Conservation (phyloP, 768 basidiomycete species). For the Lyophyllum shimeji region DNA sequence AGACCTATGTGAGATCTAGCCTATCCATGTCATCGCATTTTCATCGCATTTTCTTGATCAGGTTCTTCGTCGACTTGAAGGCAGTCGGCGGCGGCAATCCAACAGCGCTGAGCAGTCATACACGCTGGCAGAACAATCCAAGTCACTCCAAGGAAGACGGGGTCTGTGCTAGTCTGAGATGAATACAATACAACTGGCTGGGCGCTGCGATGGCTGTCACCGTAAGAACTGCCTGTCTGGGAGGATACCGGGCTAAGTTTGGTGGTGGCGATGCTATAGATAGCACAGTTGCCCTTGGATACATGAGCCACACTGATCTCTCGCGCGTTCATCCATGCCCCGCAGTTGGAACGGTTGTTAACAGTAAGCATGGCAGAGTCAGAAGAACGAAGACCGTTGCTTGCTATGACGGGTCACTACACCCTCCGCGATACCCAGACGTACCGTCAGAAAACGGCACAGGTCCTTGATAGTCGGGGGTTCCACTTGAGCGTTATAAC, state of each 20-base stretch:
- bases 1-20: not conserved
- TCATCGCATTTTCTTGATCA: not conserved
- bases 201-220: not conserved
- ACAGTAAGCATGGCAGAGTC: constrained; percentile 41
- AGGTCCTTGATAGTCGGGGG: constrained; percentile 48
- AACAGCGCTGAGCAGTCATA: not conserved
- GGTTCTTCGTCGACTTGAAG: not conserved
- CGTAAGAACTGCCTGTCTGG: not conserved
- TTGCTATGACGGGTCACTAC: constrained; percentile 24
- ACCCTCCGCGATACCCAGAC: constrained; percentile 5
- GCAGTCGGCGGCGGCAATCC: not conserved
- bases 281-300: not conserved
- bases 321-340: not conserved
- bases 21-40: not conserved
- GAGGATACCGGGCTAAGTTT: not conserved
- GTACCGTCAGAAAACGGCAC: constrained; percentile 37
- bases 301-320: not conserved
- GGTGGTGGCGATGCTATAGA: not conserved
- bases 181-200: not conserved
- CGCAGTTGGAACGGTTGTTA: not conserved
- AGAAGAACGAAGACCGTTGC: constrained; percentile 51
- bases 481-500: constrained; percentile 59
- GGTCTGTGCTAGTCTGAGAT: not conserved
- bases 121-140: not conserved
- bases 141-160: not conserved